Conservation (phyloP, 495 filamentous ascomycete species). For the Penicillium dipodomyicola region DNA sequence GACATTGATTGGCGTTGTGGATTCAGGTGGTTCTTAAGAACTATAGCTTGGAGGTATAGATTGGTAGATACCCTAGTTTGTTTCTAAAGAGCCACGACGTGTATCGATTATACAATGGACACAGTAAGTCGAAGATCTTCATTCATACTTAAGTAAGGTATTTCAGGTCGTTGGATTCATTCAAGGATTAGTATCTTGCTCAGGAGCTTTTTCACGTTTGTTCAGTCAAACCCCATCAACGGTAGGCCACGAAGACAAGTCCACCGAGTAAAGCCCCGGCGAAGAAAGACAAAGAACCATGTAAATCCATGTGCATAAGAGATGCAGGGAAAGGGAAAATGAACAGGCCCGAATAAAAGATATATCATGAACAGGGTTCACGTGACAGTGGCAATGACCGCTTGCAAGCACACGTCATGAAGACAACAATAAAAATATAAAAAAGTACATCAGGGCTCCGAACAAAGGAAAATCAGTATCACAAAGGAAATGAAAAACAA, state of each 20-base stretch:
- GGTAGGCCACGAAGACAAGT: neutral
- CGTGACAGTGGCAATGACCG: constrained; percentile 36
- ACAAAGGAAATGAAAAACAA: constrained; percentile 27
- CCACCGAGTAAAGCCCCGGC: neutral
- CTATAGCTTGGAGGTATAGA: neutral
- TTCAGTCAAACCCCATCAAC: constrained; percentile 9
- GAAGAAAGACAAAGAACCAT: constrained; percentile 3
- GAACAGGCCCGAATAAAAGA: constrained; percentile 16
- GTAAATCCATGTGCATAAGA: constrained; percentile 10
- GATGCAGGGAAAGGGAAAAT: constrained; percentile 10
- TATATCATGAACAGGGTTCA: constrained; percentile 26
- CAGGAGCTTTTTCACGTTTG: constrained; percentile 10
- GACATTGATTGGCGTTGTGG: neutral
- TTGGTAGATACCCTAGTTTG: neutral
- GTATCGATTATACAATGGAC: neutral
- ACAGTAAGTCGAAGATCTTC: neutral
- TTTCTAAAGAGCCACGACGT: neutral
- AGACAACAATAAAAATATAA: constrained; percentile 19
- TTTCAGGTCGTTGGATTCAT: constrained; percentile 24
- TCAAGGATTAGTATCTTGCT: constrained; percentile 31
- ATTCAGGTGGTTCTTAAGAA: neutral
- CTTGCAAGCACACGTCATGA: constrained; percentile 38
- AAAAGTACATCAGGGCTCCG: constrained; percentile 20
- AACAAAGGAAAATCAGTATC: constrained; percentile 19
- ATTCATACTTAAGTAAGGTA: constrained; percentile 14